A percentile compares a stretch with the other conserved stretches of the same genome.
Conservation (phyloP, 2,329 filamentous ascomycete species). For the Penicillium sp. region DNA sequence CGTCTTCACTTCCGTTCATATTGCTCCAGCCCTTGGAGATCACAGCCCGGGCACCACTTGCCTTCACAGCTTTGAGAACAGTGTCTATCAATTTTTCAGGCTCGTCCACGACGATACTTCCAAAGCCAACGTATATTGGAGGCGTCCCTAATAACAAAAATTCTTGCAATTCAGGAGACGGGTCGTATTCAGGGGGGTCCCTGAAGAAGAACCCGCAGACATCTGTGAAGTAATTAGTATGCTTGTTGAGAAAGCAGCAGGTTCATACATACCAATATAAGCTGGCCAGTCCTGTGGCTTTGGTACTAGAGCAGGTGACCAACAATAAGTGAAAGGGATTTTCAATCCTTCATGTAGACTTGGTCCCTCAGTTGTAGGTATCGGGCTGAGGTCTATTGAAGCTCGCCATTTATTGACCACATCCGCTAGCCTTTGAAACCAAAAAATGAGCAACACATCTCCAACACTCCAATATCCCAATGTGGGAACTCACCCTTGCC, state of each 20-base stretch:
- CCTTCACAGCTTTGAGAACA: conserved; percentile 50
- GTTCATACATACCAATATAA: conserved; percentile 32
- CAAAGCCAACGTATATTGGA: conserved; percentile 59
- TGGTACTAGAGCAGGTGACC: conserved; percentile 44
- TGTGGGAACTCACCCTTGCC: conserved; percentile 45
- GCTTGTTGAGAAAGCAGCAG: neutral
- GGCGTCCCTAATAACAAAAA: conserved; percentile 51
- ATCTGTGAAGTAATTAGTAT: conserved; percentile 19
- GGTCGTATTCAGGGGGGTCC: conserved; percentile 37
- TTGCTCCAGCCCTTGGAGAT: conserved; percentile 58
- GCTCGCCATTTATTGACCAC: conserved; percentile 47
- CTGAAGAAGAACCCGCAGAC: conserved; percentile 51
- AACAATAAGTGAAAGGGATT: conserved; percentile 48
- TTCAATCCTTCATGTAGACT: conserved; percentile 36
- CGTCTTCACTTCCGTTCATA: conserved; percentile 37
- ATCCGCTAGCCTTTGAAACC: conserved; percentile 43
- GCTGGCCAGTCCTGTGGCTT: conserved; percentile 43
- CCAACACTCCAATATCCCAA: too few relatives aligned
- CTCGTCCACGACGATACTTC: conserved; percentile 57
- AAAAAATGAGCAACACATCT: neutral
- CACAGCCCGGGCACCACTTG: conserved; percentile 52
- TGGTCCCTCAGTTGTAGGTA: conserved; percentile 40
- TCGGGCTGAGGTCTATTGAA: conserved; percentile 42
- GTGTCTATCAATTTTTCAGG: conserved; percentile 46
- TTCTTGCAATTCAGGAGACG: conserved; percentile 38